Evolutionary conservation across 495 filamentous ascomycete genomes (phyloP), one percentile per base, ranked within the genome.

Genomic region (Xylaria palmicola): DNA sequence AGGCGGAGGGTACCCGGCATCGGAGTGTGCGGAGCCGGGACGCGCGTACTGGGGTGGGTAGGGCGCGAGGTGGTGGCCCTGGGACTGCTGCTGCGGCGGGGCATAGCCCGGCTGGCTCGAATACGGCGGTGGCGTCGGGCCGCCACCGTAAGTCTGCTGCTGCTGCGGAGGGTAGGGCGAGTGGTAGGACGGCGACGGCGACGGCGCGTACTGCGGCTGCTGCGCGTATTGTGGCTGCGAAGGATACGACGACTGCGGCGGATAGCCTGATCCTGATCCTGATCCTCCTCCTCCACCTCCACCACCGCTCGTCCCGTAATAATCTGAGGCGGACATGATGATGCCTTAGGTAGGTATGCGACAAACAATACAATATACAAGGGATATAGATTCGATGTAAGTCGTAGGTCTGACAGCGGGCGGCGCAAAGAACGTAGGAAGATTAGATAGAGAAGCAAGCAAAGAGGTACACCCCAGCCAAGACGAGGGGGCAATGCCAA

Each of bases 281-380:
- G 37, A 40, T 40, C 22, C 19, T 26, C 54, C 54, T 19, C 51
- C 51, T 9, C 51, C 51, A 0, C 34, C 32, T 0, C 39, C 24
- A 2, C 36, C 52, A 6, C 52, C 22, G 39, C 37, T 41, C 27
- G 62, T 67, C 2, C 67, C 65, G 65, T 75, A 77, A 55, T 75
- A 77, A 29, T 75, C 72, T 45, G 65, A 55, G 13, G 62, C 67
- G 19, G 74, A 72, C 74, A 77, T 77, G 12, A 4, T 72, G 63
- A 12, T 58, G 48, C 39, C n/a, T n/a, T n/a, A n/a, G n/a, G n/a
- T n/a, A n/a, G n/a, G n/a, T n/a, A n/a, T n/a, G n/a, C n/a, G n/a
- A n/a, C n/a, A n/a, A n/a, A n/a, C n/a, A n/a, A n/a, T n/a, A n/a
- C n/a, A n/a, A n/a, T n/a, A n/a, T n/a, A n/a, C n/a, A n/a, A n/a